Conservation (phyloP, 495 filamentous ascomycete species). For the Penicillium parvum region DNA sequence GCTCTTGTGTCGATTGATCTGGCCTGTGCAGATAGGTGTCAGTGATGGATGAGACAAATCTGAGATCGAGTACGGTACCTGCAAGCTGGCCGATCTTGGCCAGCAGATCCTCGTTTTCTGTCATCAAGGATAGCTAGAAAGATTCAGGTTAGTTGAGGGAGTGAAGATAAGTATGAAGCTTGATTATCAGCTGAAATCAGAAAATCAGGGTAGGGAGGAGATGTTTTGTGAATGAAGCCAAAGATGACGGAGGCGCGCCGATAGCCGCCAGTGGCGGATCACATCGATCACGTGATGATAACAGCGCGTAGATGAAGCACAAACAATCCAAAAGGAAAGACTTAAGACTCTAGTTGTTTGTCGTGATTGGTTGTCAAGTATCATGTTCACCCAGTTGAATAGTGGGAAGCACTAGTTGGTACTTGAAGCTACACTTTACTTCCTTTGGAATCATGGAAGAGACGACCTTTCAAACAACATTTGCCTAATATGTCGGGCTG, state of each 20-base stretch:
- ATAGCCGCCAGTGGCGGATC: slow-evolving; percentile 12
- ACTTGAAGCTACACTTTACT: too few relatives aligned
- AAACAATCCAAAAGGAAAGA: background rate
- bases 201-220: background rate
- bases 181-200: slow-evolving; percentile 1
- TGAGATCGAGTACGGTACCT: slow-evolving; percentile 45
- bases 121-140: slow-evolving; percentile 45
- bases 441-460: too few relatives aligned
- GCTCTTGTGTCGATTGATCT: slow-evolving; percentile 80
- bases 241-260: slow-evolving; percentile 12
- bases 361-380: background rate
- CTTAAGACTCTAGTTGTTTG: background rate
- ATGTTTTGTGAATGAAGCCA: background rate
- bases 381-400: too few relatives aligned
- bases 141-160: slow-evolving; percentile 4
- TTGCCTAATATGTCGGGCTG: too few relatives aligned
- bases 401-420: too few relatives aligned
- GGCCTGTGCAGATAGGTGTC: slow-evolving; percentile 47
- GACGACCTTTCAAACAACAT: too few relatives aligned
- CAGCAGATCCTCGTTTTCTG: slow-evolving; percentile 70
- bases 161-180: background rate
- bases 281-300: slow-evolving; percentile 14
- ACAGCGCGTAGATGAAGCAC: background rate
- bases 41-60: slow-evolving; percentile 20
- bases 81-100: slow-evolving; percentile 71